These are phyloP conservation scores for Monsonia emarginata DNA, from an alignment of 441 rosid genomes.

Conservation along the genomic window DNA sequence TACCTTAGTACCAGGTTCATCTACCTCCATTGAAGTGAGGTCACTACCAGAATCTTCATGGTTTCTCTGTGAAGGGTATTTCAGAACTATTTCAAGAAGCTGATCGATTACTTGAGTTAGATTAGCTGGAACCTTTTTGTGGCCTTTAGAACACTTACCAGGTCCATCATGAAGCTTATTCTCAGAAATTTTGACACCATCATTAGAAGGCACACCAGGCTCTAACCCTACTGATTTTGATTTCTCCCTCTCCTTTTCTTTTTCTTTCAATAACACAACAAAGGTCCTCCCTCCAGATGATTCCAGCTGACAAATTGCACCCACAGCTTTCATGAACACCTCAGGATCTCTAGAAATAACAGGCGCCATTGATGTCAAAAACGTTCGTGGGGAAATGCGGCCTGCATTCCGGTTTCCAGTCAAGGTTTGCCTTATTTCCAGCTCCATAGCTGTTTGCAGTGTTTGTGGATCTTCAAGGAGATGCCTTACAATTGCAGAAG, in stretches of 20 bases:
- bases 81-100: constrained; percentile 83
- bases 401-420: constrained; percentile 70
- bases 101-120: constrained; percentile 84
- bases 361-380: constrained; percentile 80
- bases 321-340: constrained; percentile 79
- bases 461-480: constrained; percentile 97
- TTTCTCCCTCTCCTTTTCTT: constrained; percentile 65
- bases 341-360: constrained; percentile 87
- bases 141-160: constrained; percentile 68
- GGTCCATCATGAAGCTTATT: constrained; percentile 67
- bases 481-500: constrained; percentile 77
- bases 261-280: constrained; percentile 71
- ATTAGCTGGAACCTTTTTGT: constrained; percentile 70
- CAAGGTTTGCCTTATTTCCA: constrained; percentile 80
- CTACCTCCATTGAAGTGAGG: constrained; percentile 65
- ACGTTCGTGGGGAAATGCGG: constrained; percentile 50
- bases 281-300: constrained; percentile 76
- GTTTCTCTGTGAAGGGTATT: constrained; percentile 44
- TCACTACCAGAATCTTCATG: constrained; percentile 42
- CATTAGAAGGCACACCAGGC: constrained; percentile 42
- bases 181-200: constrained; percentile 61
- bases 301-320: constrained; percentile 78
- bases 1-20: constrained; percentile 61
- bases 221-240: constrained; percentile 50
- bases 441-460: constrained; percentile 90